Base-by-base conservation (phyloP, 2,329 filamentous ascomycete genomes). In the Xylariaceae sp. region DNA sequence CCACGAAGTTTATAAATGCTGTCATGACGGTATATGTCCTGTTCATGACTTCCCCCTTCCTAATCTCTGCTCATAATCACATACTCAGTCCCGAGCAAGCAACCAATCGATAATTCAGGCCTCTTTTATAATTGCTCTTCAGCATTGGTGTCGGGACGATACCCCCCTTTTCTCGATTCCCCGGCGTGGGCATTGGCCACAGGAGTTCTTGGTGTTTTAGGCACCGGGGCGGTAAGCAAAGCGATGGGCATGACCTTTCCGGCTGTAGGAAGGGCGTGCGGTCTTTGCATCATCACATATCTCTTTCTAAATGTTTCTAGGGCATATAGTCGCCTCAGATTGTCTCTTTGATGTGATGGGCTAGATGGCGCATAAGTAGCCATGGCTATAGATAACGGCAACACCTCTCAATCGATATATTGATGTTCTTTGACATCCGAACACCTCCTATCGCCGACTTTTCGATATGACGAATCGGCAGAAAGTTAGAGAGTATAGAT, bases 81-180 rank as follows among this genome's bases (percentile, higher is more conserved):
- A 37, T 19, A 39, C 42, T 26, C 51, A 6, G 41, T 42, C 19
- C 37, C 41, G 41, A 54, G 49, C 39, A 37, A 54, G 49, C 39
- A 30, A 50, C 19, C 29, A 42, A 27, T 35, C 37, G 29, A 52
- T 48, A 52, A 50, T 53, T n/a, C 37, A 39, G 7, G 27, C 40
- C 42, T 42, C 26, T 54, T 59, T 55, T 49, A 34, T 56, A 50
- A 53, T 50, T 56, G 51, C 51, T 50, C 34, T 58, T 56, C 54
- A 59, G 56, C 55, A 61, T 62, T 52, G 60, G 58, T 58, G 60
- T 57, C 48, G 52, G 62, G 57, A 65, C 59, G 63, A 65, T 65
- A 65, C 62, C 62, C 63, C 44, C 44, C 43, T 56, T 51, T 45
- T 57, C 43, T 50, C 35, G n/a, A 55, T 42, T 56, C 42, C 34